Percentiles rank a stretch among this genome's conserved stretches.
These are phyloP conservation scores for Solanum ahanhuiri DNA, from an alignment of 257 asterid genomes.

Conservation along the genomic window DNA sequence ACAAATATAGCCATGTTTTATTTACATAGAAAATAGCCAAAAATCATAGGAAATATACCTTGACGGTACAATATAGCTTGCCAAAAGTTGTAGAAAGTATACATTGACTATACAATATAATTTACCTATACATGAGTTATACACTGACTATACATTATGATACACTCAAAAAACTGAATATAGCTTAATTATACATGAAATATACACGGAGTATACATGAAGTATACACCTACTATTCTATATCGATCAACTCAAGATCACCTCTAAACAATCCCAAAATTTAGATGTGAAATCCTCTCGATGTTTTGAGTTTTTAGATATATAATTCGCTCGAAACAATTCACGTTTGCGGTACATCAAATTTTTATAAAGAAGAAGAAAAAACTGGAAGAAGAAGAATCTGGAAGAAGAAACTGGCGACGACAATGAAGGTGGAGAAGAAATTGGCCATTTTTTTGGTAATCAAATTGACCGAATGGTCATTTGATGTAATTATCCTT, in stretches of 20 bases:
- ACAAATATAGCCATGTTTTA: neutral
- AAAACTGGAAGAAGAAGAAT: neutral
- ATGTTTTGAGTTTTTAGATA: neutral
- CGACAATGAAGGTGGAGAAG: neutral
- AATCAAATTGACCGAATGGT: neutral
- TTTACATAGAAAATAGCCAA: neutral
- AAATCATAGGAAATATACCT: neutral
- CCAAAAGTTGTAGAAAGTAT: neutral
- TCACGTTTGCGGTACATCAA: neutral
- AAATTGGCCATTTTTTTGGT: neutral
- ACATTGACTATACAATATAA: neutral
- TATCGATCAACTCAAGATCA: neutral
- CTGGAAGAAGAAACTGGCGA: neutral
- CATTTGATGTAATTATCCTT: neutral
- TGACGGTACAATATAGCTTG: neutral
- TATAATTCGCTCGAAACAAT: no score
- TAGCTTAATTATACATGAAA: neutral
- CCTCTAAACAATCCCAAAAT: neutral
- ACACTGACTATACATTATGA: neutral
- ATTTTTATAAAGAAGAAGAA: neutral
- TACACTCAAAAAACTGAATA: neutral
- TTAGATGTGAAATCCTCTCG: neutral
- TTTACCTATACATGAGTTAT: neutral
- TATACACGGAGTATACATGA: neutral
- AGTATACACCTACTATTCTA: neutral